phyloP scores from a whole-genome alignment of 768 basidiomycete genomes.

The Lactifluus echinatus region DNA sequence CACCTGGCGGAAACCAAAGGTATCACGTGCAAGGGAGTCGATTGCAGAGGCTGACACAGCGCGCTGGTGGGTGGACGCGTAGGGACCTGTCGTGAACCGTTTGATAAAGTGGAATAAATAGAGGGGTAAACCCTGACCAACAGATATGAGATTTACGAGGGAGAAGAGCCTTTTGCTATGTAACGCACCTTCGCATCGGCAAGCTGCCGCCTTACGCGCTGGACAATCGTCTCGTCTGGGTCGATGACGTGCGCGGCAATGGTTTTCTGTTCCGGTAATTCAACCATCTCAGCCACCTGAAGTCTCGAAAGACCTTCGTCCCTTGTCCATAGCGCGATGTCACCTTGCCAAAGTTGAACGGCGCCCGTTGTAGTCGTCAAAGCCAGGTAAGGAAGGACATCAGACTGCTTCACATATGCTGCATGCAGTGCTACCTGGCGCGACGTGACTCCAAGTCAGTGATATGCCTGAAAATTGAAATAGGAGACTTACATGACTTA shows the following conservation, averaged over 20 bases:
- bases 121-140: slow-evolving; percentile 52
- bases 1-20: slow-evolving; percentile 83
- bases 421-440: slow-evolving; percentile 46
- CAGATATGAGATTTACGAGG: background rate
- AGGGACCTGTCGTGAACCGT: slow-evolving; percentile 65
- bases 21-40: slow-evolving; percentile 49
- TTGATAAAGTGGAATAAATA: slow-evolving; percentile 58
- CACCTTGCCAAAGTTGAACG: slow-evolving; percentile 63
- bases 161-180: background rate
- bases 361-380: slow-evolving; percentile 70
- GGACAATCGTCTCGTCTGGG: slow-evolving; percentile 40
- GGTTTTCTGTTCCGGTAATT: slow-evolving; percentile 56
- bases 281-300: slow-evolving; percentile 58
- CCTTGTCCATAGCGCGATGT: slow-evolving; percentile 59
- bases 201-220: slow-evolving; percentile 48
- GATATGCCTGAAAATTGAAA: background rate
- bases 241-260: slow-evolving; percentile 28
- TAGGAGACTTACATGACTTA: slow-evolving; percentile 46
- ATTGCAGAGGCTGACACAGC: slow-evolving; percentile 26
- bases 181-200: slow-evolving; percentile 47
- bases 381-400: slow-evolving; percentile 36
- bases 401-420: slow-evolving; percentile 31
- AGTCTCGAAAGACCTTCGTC: slow-evolving; percentile 73
- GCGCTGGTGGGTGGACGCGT: slow-evolving; percentile 40
- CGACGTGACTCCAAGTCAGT: background rate